Conservation (phyloP, 768 basidiomycete genomes). For the Lentinula edodes region DNA sequence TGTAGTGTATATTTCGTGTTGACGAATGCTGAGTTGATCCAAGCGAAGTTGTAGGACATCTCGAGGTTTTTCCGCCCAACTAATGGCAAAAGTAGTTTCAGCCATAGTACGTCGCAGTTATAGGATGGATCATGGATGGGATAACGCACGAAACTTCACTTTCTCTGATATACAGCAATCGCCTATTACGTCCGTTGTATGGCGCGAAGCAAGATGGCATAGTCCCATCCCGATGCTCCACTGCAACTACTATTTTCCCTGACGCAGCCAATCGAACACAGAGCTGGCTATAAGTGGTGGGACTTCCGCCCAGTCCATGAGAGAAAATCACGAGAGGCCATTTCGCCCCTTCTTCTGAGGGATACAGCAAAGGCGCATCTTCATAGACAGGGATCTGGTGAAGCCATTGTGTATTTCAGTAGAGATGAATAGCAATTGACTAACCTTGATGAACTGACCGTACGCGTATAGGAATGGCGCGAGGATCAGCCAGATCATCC, state of each 20-base stretch:
- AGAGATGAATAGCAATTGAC: background rate
- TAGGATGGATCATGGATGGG: background rate
- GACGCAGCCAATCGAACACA: constrained; percentile 70
- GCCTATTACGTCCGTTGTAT: constrained; percentile 18
- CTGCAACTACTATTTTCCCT: constrained; percentile 74
- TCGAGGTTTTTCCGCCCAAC: constrained; percentile 21
- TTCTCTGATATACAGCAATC: constrained; percentile 49
- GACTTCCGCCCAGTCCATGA: constrained; percentile 74
- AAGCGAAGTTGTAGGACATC: constrained; percentile 44
- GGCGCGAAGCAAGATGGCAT: constrained; percentile 45
- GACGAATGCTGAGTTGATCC: constrained; percentile 67
- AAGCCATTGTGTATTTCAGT: background rate
- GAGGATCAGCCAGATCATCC: constrained; percentile 24
- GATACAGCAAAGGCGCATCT: constrained; percentile 46
- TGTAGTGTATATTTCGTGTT: constrained; percentile 61
- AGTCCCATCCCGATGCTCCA: constrained; percentile 84
- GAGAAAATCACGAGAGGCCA: constrained; percentile 85
- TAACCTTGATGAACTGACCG: constrained; percentile 42
- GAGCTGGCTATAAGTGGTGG: constrained; percentile 71
- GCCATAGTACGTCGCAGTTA: background rate
- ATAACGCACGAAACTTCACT: constrained; percentile 47
- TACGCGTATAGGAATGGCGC: constrained; percentile 50
- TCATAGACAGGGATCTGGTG: constrained; percentile 51
- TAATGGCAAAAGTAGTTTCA: constrained; percentile 8
- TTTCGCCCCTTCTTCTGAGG: constrained; percentile 27